Percentiles rank a stretch among this genome's conserved stretches.
Evolutionary conservation across 2,329 filamentous ascomycete genomes (phyloP).

Genomic region (Fusarium sp.): DNA sequence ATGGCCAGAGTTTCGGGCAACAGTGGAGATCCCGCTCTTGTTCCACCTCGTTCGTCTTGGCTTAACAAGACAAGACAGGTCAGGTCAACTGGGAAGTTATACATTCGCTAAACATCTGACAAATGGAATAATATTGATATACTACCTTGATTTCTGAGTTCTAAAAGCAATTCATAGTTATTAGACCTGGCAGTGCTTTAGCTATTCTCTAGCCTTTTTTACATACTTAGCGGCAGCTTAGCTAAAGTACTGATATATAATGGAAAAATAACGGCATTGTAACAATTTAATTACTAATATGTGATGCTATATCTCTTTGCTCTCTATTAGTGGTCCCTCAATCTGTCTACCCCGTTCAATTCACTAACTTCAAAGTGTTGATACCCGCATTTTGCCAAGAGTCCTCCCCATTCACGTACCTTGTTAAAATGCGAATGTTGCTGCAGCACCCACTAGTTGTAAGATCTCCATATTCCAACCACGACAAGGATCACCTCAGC

Average conservation of each 20-base stretch:
- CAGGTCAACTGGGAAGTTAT: background rate
- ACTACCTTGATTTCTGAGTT: fast-evolving
- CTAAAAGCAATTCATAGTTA: fast-evolving
- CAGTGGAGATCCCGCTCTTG: constrained; percentile 21
- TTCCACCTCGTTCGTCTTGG: background rate
- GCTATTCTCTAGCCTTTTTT: background rate
- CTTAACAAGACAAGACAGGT: background rate
- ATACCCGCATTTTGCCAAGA: background rate
- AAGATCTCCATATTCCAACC: too few relatives aligned
- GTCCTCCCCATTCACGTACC: too few relatives aligned
- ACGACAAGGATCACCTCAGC: too few relatives aligned
- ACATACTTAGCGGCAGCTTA: background rate
- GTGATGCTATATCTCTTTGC: background rate
- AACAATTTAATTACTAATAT: too few relatives aligned
- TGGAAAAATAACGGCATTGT: background rate
- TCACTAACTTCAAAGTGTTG: fast-evolving
- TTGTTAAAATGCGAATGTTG: background rate
- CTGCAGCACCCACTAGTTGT: background rate
- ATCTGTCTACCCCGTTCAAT: fast-evolving
- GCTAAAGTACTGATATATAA: background rate
- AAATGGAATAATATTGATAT: background rate
- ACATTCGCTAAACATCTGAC: background rate
- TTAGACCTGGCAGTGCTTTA: too few relatives aligned
- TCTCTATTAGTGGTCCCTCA: too few relatives aligned
- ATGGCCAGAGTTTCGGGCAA: background rate